Conservation (phyloP, 2,329 filamentous ascomycete species). For the Orbilia quercus region DNA sequence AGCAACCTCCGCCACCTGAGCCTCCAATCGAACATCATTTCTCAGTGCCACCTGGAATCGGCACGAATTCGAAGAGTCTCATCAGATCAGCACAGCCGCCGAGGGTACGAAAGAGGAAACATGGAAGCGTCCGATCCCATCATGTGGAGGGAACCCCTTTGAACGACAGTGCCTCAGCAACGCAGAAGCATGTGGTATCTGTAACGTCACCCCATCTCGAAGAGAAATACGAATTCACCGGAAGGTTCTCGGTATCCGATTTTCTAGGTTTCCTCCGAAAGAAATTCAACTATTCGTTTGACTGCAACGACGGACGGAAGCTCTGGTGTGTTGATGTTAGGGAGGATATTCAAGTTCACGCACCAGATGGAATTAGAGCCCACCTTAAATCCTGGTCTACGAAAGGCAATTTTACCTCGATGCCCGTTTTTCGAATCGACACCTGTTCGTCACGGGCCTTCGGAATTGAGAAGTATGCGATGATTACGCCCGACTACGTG, state of each 20-base stretch:
- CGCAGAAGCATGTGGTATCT: conserved; percentile 17
- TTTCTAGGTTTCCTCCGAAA: conserved; percentile 27
- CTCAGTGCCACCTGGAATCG: conserved; percentile 35
- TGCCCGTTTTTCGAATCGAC: conserved; percentile 39
- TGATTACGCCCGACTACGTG: conserved; percentile 45
- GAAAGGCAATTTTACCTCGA: conserved; percentile 39
- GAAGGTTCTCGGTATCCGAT: conserved; percentile 26
- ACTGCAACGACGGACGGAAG: conserved; percentile 23
- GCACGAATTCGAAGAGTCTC: conserved; percentile 52
- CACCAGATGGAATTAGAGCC: conserved; percentile 23
- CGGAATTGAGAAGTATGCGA: conserved; percentile 47
- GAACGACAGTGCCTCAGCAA: conserved; percentile 12
- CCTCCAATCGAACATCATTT: conserved; percentile 27
- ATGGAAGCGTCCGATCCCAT: conserved; percentile 26
- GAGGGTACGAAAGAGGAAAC: conserved; percentile 47
- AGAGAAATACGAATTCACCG: conserved; percentile 36
- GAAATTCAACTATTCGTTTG: conserved; percentile 38
- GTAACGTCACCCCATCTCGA: conserved; percentile 6
- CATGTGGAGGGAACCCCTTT: conserved; percentile 29
- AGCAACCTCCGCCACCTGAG: conserved; percentile 24
- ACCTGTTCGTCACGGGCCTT: conserved; percentile 32
- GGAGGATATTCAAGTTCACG: conserved; percentile 36
- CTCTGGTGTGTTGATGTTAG: conserved; percentile 38
- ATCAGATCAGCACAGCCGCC: conserved; percentile 35
- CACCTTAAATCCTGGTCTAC: conserved; percentile 44